Evolutionary conservation across 1,139 yeast species (phyloP), one percentile per base, ranked within the genome.

Genomic region (Pichia sp.): DNA sequence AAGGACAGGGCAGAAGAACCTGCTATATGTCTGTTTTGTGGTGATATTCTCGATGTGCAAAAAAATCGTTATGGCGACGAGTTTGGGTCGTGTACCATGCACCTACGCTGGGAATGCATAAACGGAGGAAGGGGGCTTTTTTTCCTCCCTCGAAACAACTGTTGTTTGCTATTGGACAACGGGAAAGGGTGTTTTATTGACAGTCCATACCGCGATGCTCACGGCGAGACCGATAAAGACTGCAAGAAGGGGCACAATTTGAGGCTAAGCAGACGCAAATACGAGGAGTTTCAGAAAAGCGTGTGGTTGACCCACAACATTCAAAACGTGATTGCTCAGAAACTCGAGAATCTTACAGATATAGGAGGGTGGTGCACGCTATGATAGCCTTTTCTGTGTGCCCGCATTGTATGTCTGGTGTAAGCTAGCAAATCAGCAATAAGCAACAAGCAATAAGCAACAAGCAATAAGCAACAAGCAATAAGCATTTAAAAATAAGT

Each of bases 311-410:
- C 81, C 57, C 95, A 90, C 66, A 88, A 87, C 64, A 75, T 89
- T 13, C 85, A 90, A 2, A 90, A 89, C 62, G 76, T 78, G 54
- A 84, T 92, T 47, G 92, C 90, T 1, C 76, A 98, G 61, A 84
- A 83, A 60, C 75, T 93, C 38, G 97, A 92, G 62, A 82, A 85
- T 48, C 82, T 80, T 7, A 72, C 85, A 41, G 98, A 93, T 70
- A 82, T 87, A 40, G 98, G 98, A 11, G 98, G 98, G 1, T 93
- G 99, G 99, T 95, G 87, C 63, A 89, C 97, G 1, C 73, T 92
- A 65, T 92, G 73, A 67, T 16, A n/a, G 41, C 41, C 8, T n/a
- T 36, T 10, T n/a, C 16, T n/a, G 41, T 36, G 13, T 8, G 7
- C n/a, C 41, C 16, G 36, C 41, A 36, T n/a, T 36, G 16, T 36